A percentile compares a stretch with the other conserved stretches of the same genome.
Evolutionary conservation across 179 eudicot species (phyloP).

Genomic region (Camellia oleifera): DNA sequence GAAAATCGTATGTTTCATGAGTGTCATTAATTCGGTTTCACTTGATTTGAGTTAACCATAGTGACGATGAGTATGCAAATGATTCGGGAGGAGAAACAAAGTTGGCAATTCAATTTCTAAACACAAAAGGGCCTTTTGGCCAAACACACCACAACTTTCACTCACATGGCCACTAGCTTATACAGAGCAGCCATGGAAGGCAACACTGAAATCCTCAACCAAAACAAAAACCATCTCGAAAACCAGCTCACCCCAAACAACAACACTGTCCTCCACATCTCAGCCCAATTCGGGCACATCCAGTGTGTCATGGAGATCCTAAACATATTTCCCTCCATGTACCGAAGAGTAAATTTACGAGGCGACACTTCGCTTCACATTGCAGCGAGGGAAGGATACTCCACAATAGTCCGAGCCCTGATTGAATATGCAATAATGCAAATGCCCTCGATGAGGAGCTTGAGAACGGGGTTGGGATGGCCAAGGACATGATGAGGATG

Average conservation of each 20-base stretch:
- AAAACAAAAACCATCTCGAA: neutral
- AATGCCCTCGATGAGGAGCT: conserved; percentile 10
- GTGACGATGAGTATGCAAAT: too few relatives aligned
- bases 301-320: conserved; percentile 13
- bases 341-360: neutral
- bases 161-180: conserved; percentile 12
- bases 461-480: conserved; percentile 11
- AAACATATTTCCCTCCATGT: conserved; percentile 3
- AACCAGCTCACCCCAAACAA: conserved; percentile 15
- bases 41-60: neutral
- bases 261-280: conserved; percentile 21
- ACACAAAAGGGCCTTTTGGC: too few relatives aligned
- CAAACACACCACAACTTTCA: too few relatives aligned
- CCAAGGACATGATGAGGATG: conserved; percentile 16
- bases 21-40: neutral
- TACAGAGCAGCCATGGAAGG: conserved; percentile 23
- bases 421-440: conserved; percentile 1
- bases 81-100: neutral
- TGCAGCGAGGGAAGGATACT: conserved; percentile 20
- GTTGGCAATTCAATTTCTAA: too few relatives aligned
- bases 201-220: neutral
- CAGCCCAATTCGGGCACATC: conserved; percentile 17
- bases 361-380: conserved; percentile 21
- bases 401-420: neutral
- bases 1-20: too few relatives aligned